Percentiles rank a stretch among this genome's conserved stretches.
Evolutionary conservation across 2,329 filamentous ascomycete genomes (phyloP).

Genomic region (Neonectria punicea): DNA sequence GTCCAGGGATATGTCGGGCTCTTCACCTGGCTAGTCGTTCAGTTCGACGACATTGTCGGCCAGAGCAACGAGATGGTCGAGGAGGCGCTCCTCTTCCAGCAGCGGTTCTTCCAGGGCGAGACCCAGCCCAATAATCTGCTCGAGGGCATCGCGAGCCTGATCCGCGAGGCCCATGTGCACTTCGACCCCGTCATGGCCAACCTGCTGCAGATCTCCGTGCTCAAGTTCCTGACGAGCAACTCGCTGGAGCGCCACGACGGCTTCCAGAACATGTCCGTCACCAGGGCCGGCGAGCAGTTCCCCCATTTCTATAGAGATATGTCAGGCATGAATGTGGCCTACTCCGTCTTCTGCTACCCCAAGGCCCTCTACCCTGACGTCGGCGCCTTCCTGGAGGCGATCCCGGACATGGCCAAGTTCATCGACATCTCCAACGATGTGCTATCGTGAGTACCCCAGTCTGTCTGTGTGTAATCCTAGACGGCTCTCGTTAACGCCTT

Average conservation of each 20-base stretch:
- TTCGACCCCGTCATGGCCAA: conserved; percentile 17
- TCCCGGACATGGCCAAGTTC: conserved; percentile 5
- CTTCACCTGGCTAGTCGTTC: conserved; percentile 20
- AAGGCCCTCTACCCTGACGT: conserved; percentile 13
- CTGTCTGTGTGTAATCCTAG: neutral
- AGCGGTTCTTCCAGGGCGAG: conserved; percentile 16
- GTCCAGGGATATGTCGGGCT: conserved; percentile 18
- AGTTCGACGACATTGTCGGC: conserved; percentile 19
- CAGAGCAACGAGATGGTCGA: conserved; percentile 18
- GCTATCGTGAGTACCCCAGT: neutral
- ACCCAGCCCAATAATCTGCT: conserved; percentile 15
- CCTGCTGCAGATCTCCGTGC: conserved; percentile 18
- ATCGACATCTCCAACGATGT: conserved; percentile 7
- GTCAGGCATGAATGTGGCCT: conserved; percentile 15
- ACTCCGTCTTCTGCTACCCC: conserved; percentile 17
- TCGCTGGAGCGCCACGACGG: conserved; percentile 10
- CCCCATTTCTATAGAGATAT: conserved; percentile 17
- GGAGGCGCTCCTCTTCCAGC: conserved; percentile 16
- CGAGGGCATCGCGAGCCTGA: conserved; percentile 12
- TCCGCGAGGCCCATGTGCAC: conserved; percentile 12
- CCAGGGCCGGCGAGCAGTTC: conserved; percentile 8
- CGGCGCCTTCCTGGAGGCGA: conserved; percentile 12
- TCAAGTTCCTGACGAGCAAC: conserved; percentile 20
- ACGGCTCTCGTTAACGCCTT: neutral
- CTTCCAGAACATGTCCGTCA: conserved; percentile 15